These are phyloP conservation scores for Cryptococcus hybrid DNA, from an alignment of 1,284 basidiomycete species.

Conservation along the genomic window DNA sequence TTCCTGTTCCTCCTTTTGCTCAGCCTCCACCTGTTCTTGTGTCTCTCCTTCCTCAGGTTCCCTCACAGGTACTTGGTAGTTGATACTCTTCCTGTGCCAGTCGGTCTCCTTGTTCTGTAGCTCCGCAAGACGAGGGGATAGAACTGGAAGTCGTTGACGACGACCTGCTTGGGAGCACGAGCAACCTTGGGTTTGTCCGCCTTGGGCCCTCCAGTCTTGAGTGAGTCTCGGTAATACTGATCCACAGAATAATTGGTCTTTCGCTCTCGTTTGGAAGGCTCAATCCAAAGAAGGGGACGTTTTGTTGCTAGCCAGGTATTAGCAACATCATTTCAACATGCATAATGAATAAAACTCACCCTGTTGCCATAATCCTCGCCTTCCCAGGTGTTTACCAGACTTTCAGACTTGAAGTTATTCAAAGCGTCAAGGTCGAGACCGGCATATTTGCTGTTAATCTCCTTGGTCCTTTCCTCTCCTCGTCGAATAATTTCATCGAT, in stretches of 20 bases:
- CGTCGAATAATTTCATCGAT: slow-evolving; percentile 90
- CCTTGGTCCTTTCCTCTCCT: slow-evolving; percentile 87
- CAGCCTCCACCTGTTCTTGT: slow-evolving; percentile 79
- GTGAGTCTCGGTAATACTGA: slow-evolving; percentile 88
- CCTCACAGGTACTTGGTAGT: slow-evolving; percentile 68
- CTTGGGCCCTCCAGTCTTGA: slow-evolving; percentile 67
- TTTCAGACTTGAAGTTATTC: slow-evolving; percentile 95
- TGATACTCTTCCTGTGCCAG: slow-evolving; percentile 67
- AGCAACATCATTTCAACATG: background rate
- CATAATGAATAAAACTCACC: slow-evolving; percentile 50
- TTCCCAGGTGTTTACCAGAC: slow-evolving; percentile 86
- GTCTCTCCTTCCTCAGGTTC: slow-evolving; percentile 70
- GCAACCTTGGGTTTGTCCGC: slow-evolving; percentile 82
- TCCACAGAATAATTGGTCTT: slow-evolving; percentile 98
- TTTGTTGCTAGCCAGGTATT: slow-evolving; percentile 51
- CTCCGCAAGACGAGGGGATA: slow-evolving; percentile 79
- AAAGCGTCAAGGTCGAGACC: slow-evolving; percentile 90
- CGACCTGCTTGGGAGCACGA: slow-evolving; percentile 83
- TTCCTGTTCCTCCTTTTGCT: slow-evolving; percentile 76
- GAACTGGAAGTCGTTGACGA: slow-evolving; percentile 95
- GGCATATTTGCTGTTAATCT: slow-evolving; percentile 91
- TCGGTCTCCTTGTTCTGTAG: slow-evolving; percentile 87
- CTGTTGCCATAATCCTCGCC: slow-evolving; percentile 87
- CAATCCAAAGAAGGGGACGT: slow-evolving; percentile 72
- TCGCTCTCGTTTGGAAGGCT: slow-evolving; percentile 91